Evolutionary conservation across 2,329 filamentous ascomycete species (phyloP), one percentile per base, ranked within the genome.

Genomic region (Calonectria honghensis): DNA sequence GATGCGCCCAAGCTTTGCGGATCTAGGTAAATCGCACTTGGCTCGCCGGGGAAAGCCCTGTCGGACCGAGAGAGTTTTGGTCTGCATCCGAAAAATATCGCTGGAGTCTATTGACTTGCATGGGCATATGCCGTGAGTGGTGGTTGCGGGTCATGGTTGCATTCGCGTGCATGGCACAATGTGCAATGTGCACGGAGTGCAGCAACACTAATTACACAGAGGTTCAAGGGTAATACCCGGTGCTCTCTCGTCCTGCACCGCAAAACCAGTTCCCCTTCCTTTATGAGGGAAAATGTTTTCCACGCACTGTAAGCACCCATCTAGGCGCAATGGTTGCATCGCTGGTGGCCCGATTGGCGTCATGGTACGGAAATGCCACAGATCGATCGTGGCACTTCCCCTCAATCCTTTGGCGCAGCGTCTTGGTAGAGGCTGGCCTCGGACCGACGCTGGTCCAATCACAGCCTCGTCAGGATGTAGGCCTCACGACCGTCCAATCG

Each of bases 381-480:
- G 57, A 63, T 63, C 57, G 57, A 41, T 63, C 37, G 57, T 39
- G 37, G 37, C 57, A 63, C 20, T 63, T 63, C 57, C 57, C 57
- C 57, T 63, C 37, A 63, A 63, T 41, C 57, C 57, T 63, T 27
- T 41, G 35, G 57, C 37, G 57, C 20, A 27, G 52, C 20, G 37
- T 59, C 57, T 69, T 48, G 10, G 45, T 48, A 20, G 24, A 35
- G 10, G 20, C 45, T 27, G 4, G 0, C 7, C 27, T 78, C 79
- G 79, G 79, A 70, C 79, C 79, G 79, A 80, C 64, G 0, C 65
- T 59, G 0, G 0, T n/a, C 79, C 73, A 79, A 75, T 73, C 57
- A 45, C 0, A 1, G 4, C 16, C 11, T 37, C 11, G 11, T 1
- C 7, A n/a, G 20, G 16, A 27, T 29, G 41, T 24, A 48, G 50